Base-by-base conservation (phyloP, 116 monocot genomes). In the Trichopus zeylanicus region DNA sequence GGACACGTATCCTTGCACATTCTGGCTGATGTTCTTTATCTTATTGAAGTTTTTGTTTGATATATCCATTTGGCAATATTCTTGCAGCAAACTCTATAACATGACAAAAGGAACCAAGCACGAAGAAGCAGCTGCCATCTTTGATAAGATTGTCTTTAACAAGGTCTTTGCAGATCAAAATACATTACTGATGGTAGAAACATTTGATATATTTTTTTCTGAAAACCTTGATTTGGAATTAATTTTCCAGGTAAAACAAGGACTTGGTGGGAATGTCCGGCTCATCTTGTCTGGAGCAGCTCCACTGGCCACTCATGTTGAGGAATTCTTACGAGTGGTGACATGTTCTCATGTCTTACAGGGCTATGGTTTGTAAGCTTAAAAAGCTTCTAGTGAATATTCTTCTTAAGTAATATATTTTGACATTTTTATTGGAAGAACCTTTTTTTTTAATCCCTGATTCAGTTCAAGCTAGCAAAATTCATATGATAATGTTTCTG, bases 271-370 rank as follows among this genome's bases (percentile, higher is more conserved):
- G 10, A 81, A 65, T 46, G 82, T 93, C 7, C 71, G 92, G 4
- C 38, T 93, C 57, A 88, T 93, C 48, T 60, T 93, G 37, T 93
- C 88, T 67, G 92, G 92, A 63, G 92, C 85, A 26, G 92, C 92
- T 68, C 92, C 92, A 59, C 66, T 93, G 12, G 78, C 88, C 35
- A 71, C 75, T 30, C 88, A 93, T 67, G 88, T 93, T 29, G 88
- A 93, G 73, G 70, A 70, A 42, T 93, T 72, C 56, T 56, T 90
- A 57, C 72, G 90, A 24, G 90, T 93, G 38, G 92, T 93, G 46
- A 42, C 92, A 58, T 93, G 92, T 62, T 54, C 74, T 26, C 88
- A 93, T 71, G 92, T 93, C 71, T 54, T 88, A 28, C 92, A 93
- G 73, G 92, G 92, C 67, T 93, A 88, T 75, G 92, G 92, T 92